Percentiles rank a stretch among this genome's conserved stretches.
phyloP scores from a whole-genome alignment of 306 rosid species.

The Morella rubra region DNA sequence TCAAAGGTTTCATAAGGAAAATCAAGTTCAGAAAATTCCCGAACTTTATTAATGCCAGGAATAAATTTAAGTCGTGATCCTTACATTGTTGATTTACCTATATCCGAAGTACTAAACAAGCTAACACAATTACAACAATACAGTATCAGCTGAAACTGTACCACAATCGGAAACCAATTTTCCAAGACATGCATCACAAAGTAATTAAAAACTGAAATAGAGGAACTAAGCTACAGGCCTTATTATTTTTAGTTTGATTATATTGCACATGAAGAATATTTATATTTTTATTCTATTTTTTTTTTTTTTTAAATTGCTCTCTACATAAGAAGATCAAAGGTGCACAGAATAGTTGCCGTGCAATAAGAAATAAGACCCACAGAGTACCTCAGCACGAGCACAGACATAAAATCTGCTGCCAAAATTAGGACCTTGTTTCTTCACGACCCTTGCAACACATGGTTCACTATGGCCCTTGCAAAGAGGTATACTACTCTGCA shows the following conservation, averaged over 20 bases:
- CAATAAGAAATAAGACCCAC: background rate
- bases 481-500: constrained; percentile 90
- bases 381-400: constrained; percentile 75
- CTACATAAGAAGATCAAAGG: background rate
- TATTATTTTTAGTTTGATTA: background rate
- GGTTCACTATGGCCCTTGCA: constrained; percentile 88
- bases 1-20: background rate
- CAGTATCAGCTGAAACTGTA: background rate
- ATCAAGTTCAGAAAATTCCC: background rate
- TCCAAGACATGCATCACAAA: no score
- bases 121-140: background rate
- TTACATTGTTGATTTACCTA: background rate
- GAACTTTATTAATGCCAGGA: background rate
- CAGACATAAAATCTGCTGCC: constrained; percentile 86
- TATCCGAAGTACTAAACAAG: background rate
- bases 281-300: background rate
- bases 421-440: constrained; percentile 79
- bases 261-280: background rate
- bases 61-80: background rate
- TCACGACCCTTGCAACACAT: constrained; percentile 79
- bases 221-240: background rate
- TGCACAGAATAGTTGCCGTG: background rate
- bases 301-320: no score
- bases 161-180: background rate
- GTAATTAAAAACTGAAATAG: background rate